These are phyloP conservation scores for Naganishia cerealis DNA, from an alignment of 1,284 basidiomycete genomes.

Conservation along the genomic window DNA sequence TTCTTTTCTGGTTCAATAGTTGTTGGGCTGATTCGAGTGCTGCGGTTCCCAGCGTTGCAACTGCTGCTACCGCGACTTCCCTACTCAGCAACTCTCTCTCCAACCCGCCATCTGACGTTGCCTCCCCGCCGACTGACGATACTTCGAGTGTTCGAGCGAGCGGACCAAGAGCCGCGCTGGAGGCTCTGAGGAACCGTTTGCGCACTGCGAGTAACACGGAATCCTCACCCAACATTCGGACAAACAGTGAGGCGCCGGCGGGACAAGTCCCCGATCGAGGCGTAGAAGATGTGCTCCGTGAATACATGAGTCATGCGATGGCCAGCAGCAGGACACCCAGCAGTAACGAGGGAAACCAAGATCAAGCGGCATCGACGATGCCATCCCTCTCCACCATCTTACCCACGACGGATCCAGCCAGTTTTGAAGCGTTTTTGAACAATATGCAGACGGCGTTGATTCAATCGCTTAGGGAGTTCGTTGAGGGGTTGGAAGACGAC, in stretches of 20 bases:
- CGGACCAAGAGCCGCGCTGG: slow-evolving; percentile 37
- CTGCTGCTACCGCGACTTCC: slow-evolving; percentile 49
- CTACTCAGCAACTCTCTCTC: slow-evolving; percentile 36
- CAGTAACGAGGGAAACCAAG: slow-evolving; percentile 7
- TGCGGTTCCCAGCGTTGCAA: slow-evolving; percentile 44
- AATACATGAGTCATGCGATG: slow-evolving; percentile 47
- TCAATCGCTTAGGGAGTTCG: slow-evolving; percentile 47
- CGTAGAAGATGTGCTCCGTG: slow-evolving; percentile 47
- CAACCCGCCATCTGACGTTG: slow-evolving; percentile 21
- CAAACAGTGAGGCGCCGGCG: not conserved
- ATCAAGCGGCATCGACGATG: not conserved
- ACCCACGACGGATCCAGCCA: slow-evolving; percentile 34
- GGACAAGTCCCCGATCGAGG: slow-evolving; percentile 32
- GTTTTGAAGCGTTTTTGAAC: slow-evolving; percentile 50
- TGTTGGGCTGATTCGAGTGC: slow-evolving; percentile 45
- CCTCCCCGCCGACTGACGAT: slow-evolving; percentile 35
- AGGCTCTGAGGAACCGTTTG: slow-evolving; percentile 46
- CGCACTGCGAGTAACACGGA: slow-evolving; percentile 37
- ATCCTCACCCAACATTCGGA: not conserved
- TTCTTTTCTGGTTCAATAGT: not conserved
- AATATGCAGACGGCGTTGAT: slow-evolving; percentile 48
- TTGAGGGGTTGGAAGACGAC: slow-evolving; percentile 26
- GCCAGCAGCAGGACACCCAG: slow-evolving; percentile 40
- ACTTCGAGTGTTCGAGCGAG: slow-evolving; percentile 30
- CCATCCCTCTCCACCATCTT: slow-evolving; percentile 21